Evolutionary conservation across 2,329 filamentous ascomycete species (phyloP).

Genomic region (Camptophora hylomeconis): DNA sequence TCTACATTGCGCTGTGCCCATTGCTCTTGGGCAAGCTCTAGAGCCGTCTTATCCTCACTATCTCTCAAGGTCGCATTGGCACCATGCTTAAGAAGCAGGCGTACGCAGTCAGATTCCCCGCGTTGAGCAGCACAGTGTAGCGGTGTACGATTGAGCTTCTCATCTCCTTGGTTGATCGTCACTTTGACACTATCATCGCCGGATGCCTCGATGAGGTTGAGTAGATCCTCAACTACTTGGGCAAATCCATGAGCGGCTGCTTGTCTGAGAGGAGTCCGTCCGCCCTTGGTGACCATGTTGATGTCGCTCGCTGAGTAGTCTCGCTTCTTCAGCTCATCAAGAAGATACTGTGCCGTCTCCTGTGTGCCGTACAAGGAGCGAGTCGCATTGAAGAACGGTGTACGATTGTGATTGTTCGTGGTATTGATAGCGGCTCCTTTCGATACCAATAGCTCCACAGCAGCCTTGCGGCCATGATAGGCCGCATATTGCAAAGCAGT

Average conservation of each 20-base stretch:
- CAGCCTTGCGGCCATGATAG: no score
- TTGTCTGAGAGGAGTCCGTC: slow-evolving; percentile 9
- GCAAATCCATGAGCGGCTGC: slow-evolving; percentile 11
- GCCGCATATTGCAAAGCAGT: no score
- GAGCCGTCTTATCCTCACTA: no score
- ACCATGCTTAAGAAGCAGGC: slow-evolving; percentile 3
- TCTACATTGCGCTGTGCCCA: no score
- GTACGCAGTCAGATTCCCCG: slow-evolving; percentile 1
- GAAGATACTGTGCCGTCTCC: slow-evolving; percentile 3
- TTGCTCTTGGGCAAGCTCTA: no score
- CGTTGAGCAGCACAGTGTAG: slow-evolving; percentile 11
- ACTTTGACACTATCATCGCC: slow-evolving; percentile 5
- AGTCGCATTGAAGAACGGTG: slow-evolving; percentile 11
- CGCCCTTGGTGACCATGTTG: slow-evolving; percentile 8
- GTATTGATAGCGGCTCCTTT: slow-evolving; percentile 7
- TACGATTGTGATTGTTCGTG: slow-evolving; percentile 4
- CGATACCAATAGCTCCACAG: no score
- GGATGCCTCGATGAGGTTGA: slow-evolving; percentile 8
- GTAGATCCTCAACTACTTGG: slow-evolving; percentile 2
- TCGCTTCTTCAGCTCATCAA: slow-evolving; percentile 4
- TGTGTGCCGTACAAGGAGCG: neutral
- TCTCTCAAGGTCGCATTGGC: slow-evolving; percentile 2
- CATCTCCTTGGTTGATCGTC: slow-evolving; percentile 9
- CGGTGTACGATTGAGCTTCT: slow-evolving; percentile 9
- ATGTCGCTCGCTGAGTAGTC: slow-evolving; percentile 6